Base-by-base conservation (phyloP, 2,329 filamentous ascomycete genomes). In the Thelonectria discophora region DNA sequence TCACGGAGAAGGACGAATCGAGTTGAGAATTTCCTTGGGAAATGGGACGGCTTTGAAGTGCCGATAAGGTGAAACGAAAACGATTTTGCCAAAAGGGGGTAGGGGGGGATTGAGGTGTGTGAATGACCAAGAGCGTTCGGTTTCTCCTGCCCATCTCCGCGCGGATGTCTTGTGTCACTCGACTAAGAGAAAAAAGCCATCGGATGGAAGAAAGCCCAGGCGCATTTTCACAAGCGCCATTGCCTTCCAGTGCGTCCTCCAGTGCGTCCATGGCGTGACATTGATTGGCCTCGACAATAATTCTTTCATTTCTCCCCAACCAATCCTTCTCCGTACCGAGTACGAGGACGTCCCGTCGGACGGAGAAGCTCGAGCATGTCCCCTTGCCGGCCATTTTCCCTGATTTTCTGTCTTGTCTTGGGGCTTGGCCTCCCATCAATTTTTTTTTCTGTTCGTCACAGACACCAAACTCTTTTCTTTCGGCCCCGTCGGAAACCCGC, bases 181-280 rank as follows among this genome's bases (percentile, higher is more conserved):
- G 40, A 43, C n/a, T 18, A 17, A 43, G 17, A 20, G 32, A 37
- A 13, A 13, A 13, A 37, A 37, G 32, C 32, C 32, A 34, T 11
- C n/a, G n/a, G n/a, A n/a, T n/a, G n/a, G 21, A 4, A 13, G 15
- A 15, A 15, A 37, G 10, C 34, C 34, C 40, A 43, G 10, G 11
- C 40, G 10, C n/a, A 43, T 27, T 51, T 21, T 37, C 46, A 43
- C 8, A 30, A 30, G 27, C 8, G 27, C 27, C 27, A 30, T 30
- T 30, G 5, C 8, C 24, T 47, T 27, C 30, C 32, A 34, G 32
- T 11, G 32, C 32, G 12, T 5, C 13, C 34, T 37, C 7, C 34
- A 5, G 34, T 37, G 9, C 10, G 32, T 34, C 32, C 27, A 55
- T 60, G 58, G 52, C 58, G 58, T 60, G 58, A 60, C 48, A 20